A percentile compares a stretch with the other conserved stretches of the same genome.
phyloP scores from a whole-genome alignment of 805 yeast species.

The Starmerella tilneyi region DNA sequence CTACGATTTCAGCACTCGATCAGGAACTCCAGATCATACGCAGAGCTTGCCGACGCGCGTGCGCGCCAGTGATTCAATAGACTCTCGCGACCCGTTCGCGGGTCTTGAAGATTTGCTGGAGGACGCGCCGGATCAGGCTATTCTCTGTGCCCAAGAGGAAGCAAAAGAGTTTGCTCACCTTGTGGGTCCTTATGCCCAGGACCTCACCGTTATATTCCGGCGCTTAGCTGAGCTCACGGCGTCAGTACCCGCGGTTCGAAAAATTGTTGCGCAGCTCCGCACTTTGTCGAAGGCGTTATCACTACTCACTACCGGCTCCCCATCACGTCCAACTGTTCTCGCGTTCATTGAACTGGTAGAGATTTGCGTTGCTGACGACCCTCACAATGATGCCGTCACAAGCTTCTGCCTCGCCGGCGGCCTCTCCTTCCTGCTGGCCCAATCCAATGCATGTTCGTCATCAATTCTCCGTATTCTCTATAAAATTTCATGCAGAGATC shows the following conservation, averaged over 20 bases:
- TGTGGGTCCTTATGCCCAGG: constrained; percentile 6
- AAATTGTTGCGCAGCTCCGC: constrained; percentile 15
- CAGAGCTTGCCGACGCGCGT: neutral
- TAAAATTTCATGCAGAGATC: constrained; percentile 2
- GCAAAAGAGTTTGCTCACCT: constrained; percentile 16
- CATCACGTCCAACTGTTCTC: neutral
- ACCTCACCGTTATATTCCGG: constrained; percentile 13
- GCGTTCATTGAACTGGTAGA: constrained; percentile 21
- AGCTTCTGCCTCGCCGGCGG: constrained; percentile 26
- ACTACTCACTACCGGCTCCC: neutral
- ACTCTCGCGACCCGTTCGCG: constrained; percentile 32
- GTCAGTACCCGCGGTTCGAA: constrained; percentile 21
- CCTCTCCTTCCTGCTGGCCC: constrained; percentile 19
- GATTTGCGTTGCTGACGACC: constrained; percentile 14
- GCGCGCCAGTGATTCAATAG: neutral
- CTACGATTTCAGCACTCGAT: constrained; percentile 29
- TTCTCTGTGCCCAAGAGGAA: constrained; percentile 23
- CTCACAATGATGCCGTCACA: constrained; percentile 13
- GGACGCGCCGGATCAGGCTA: constrained; percentile 25
- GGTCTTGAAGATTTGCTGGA: constrained; percentile 36
- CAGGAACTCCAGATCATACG: neutral
- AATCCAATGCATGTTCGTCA: constrained; percentile 9
- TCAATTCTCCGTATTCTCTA: constrained; percentile 10
- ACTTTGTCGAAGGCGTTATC: constrained; percentile 14
- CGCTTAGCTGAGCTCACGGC: constrained; percentile 22